A percentile compares a stretch with the other conserved stretches of the same genome.
Conservation (phyloP, 192 early-diverging fungal genomes). For the Backusella parvicylindrica region DNA sequence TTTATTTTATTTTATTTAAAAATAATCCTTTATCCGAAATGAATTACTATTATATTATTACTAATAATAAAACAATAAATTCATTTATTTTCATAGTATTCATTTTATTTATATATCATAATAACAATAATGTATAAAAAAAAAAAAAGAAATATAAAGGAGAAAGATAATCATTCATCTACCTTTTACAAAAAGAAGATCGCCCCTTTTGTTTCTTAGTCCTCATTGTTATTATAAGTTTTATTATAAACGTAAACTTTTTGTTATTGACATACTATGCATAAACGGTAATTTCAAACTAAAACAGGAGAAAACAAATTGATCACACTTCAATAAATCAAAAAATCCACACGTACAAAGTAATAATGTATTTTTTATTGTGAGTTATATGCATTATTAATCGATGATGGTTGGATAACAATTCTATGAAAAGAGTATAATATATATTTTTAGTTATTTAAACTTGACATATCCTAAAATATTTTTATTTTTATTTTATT, state of each 20-base stretch:
- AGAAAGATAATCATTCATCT: neutral
- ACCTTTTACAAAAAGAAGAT: neutral
- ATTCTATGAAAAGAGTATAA: too few species aligned
- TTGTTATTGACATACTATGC: neutral
- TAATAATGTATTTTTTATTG: too few species aligned
- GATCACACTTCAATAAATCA: neutral
- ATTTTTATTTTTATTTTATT: too few species aligned
- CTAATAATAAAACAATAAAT: neutral
- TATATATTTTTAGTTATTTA: neutral
- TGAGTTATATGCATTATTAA: neutral
- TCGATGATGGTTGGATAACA: neutral
- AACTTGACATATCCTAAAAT: neutral
- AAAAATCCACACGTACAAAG: neutral
- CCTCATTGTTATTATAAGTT: neutral
- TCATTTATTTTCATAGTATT: neutral
- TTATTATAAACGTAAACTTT: neutral
- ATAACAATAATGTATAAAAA: neutral
- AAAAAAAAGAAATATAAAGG: neutral
- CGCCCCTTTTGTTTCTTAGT: neutral
- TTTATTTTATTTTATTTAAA: neutral
- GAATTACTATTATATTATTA: neutral
- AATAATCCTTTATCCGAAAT: conserved; percentile 1
- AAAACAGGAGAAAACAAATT: neutral
- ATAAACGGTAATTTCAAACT: neutral
- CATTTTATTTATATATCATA: neutral